A percentile compares a stretch with the other conserved stretches of the same genome.
Evolutionary conservation across 768 basidiomycete genomes (phyloP).

Genomic region (Mycena venus): DNA sequence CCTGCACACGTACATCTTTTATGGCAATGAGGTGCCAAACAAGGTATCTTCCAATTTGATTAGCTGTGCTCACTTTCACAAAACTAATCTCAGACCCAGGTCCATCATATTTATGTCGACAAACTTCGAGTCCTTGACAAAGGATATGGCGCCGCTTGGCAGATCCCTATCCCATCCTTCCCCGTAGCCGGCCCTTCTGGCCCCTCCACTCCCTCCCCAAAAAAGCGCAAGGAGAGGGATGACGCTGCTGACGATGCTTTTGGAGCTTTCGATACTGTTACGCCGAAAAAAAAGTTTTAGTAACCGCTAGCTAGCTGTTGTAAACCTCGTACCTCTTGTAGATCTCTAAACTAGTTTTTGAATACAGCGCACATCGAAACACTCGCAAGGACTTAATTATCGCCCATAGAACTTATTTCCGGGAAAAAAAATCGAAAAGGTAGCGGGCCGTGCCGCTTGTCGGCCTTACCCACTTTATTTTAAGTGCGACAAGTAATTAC

Average conservation of each 20-base stretch:
- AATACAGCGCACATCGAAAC: background rate
- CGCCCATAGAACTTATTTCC: background rate
- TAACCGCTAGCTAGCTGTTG: too few species aligned
- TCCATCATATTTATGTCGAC: background rate
- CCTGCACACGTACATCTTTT: background rate
- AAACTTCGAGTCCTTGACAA: background rate
- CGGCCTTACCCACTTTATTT: too few species aligned
- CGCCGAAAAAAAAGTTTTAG: too few species aligned
- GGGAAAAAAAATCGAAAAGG: too few species aligned
- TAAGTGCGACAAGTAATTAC: too few species aligned
- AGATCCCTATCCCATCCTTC: background rate
- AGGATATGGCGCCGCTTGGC: background rate
- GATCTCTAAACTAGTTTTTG: too few species aligned
- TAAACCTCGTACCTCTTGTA: too few species aligned
- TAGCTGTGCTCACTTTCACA: background rate
- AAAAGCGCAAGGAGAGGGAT: background rate
- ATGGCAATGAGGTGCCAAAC: background rate
- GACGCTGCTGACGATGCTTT: background rate
- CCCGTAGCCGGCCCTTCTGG: background rate
- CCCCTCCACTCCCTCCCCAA: too few species aligned
- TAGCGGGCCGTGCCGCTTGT: too few species aligned
- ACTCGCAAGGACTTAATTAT: background rate
- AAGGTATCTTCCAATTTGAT: background rate
- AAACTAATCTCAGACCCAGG: background rate
- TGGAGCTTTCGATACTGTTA: background rate